Conservation (phyloP, 75 land plant species). For the Picea glauca region DNA sequence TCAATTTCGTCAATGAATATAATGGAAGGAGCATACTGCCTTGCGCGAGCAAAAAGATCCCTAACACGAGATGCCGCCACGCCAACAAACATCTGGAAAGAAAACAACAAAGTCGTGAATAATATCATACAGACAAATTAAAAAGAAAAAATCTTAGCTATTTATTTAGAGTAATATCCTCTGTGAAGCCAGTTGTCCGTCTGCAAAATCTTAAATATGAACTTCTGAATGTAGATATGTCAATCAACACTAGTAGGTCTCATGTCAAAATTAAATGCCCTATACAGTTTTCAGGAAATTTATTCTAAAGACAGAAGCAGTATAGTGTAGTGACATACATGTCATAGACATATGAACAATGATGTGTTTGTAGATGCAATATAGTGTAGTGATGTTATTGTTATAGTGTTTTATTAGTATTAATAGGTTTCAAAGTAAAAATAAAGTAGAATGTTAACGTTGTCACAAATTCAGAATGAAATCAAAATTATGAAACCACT, state of each 20-base stretch:
- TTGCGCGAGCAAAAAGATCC: conserved; percentile 87
- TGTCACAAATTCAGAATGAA: not conserved
- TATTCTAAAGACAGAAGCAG: not conserved
- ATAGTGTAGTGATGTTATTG: not conserved
- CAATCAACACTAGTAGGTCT: not conserved
- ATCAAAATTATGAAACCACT: not conserved
- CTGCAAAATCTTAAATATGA: not conserved
- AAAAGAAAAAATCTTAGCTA: too few species aligned
- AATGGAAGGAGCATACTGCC: conserved; percentile 89
- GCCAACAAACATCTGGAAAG: conserved; percentile 89
- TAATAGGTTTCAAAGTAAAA: not conserved
- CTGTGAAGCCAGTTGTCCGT: not conserved
- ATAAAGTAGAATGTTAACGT: not conserved
- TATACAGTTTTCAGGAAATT: not conserved
- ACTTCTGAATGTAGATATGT: not conserved
- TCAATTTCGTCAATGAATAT: conserved; percentile 99
- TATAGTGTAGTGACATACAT: not conserved
- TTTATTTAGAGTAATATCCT: not conserved
- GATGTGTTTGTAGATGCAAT: not conserved
- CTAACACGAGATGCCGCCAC: conserved; percentile 96
- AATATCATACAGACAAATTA: too few species aligned
- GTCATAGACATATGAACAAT: not conserved
- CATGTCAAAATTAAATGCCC: not conserved
- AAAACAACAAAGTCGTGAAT: not conserved
- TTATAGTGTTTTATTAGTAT: not conserved